These are phyloP conservation scores for Amphichorda felina DNA, from an alignment of 2,329 filamentous ascomycete genomes.

Conservation along the genomic window DNA sequence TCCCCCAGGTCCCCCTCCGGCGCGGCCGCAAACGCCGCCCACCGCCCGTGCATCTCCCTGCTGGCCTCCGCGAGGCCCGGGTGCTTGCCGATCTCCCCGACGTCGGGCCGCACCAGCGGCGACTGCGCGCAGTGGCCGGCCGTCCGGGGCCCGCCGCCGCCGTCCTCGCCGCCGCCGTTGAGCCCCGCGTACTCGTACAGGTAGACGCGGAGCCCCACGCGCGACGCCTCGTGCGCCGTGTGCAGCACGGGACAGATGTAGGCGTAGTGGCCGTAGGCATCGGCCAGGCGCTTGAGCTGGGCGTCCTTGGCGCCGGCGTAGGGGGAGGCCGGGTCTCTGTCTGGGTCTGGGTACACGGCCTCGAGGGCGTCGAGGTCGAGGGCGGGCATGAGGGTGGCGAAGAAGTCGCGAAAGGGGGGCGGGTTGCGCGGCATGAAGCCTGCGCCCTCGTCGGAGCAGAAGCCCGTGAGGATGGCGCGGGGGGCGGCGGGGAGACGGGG, in stretches of 20 bases:
- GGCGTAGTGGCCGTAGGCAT: constrained; percentile 52
- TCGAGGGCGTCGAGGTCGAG: constrained; percentile 46
- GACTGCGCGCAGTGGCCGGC: constrained; percentile 37
- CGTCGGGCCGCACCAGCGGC: constrained; percentile 18
- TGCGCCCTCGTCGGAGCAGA: constrained; percentile 58
- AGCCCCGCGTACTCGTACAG: constrained; percentile 49
- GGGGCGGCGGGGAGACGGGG: constrained; percentile 26
- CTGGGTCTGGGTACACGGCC: constrained; percentile 51
- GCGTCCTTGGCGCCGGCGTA: constrained; percentile 16
- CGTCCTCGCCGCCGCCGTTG: constrained; percentile 13
- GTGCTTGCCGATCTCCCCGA: constrained; percentile 12
- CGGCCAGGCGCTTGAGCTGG: constrained; percentile 33
- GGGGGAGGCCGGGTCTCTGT: constrained; percentile 17
- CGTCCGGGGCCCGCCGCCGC: constrained; percentile 11
- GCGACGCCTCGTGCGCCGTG: constrained; percentile 31
- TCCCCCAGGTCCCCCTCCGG: constrained; percentile 8
- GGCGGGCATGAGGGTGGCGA: constrained; percentile 46
- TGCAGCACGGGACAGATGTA: constrained; percentile 54
- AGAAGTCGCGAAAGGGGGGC: constrained; percentile 41
- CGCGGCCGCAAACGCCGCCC: constrained; percentile 23
- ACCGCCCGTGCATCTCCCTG: constrained; percentile 29
- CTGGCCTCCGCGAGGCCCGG: constrained; percentile 25
- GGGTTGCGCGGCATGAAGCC: constrained; percentile 45
- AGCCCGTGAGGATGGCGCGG: constrained; percentile 55
- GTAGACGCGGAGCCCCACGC: constrained; percentile 26